A percentile compares a stretch with the other conserved stretches of the same genome.
phyloP scores from a whole-genome alignment of 2,329 filamentous ascomycete genomes.

The Calonectria montana region DNA sequence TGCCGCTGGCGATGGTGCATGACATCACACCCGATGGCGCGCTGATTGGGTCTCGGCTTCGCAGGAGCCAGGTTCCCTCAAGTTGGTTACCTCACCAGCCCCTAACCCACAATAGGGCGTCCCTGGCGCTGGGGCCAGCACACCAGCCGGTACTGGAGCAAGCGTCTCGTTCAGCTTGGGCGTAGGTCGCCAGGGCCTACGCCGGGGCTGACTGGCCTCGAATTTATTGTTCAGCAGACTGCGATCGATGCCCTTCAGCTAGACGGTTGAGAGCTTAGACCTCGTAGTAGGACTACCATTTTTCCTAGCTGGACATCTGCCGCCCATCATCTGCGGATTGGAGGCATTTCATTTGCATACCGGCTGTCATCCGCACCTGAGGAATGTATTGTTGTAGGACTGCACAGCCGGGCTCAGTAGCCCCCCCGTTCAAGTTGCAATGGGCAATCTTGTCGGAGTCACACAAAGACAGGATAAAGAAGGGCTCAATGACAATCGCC shows the following conservation, averaged over 20 bases:
- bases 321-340: background rate
- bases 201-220: slow-evolving; percentile 23
- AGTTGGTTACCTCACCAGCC: slow-evolving; percentile 15
- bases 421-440: background rate
- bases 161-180: slow-evolving; percentile 17
- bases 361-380: background rate
- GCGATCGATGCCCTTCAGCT: background rate
- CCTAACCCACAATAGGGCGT: slow-evolving; percentile 8
- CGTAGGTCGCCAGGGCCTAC: slow-evolving; percentile 9
- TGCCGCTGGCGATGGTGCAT: slow-evolving; percentile 19
- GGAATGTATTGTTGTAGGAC: slow-evolving; percentile 6
- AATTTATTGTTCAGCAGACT: background rate
- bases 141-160: background rate
- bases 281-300: background rate
- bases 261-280: background rate
- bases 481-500: background rate
- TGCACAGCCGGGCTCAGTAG: background rate
- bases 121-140: slow-evolving; percentile 15
- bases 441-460: background rate
- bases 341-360: slow-evolving; percentile 2
- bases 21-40: slow-evolving; percentile 23
- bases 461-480: slow-evolving; percentile 4
- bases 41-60: slow-evolving; percentile 19
- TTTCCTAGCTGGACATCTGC: background rate
- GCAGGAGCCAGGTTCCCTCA: slow-evolving; percentile 4